These are phyloP conservation scores for Bocquillonia castaneifolia DNA, from an alignment of 441 rosid genomes.

Conservation along the genomic window DNA sequence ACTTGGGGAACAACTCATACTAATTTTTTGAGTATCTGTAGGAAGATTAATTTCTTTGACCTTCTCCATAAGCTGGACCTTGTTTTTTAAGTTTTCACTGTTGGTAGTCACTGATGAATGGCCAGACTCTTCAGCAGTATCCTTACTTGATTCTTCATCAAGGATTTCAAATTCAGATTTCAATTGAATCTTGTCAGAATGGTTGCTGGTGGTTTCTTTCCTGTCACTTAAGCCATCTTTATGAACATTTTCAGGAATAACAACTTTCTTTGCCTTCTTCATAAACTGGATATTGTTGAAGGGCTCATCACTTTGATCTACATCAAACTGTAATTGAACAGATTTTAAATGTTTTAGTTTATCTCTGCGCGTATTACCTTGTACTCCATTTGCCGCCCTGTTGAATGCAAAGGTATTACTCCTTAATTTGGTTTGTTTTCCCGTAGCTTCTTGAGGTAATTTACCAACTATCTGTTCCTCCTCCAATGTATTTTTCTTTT, in stretches of 20 bases:
- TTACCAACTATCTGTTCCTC: constrained; percentile 28
- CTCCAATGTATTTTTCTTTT: constrained; percentile 35
- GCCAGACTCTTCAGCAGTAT: constrained; percentile 57
- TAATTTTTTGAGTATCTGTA: constrained; percentile 18
- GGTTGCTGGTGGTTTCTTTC: constrained; percentile 28
- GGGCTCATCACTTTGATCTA: constrained; percentile 31
- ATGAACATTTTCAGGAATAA: constrained; percentile 25
- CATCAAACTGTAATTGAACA: constrained; percentile 49
- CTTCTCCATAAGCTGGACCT: constrained; percentile 36
- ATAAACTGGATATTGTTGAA: constrained; percentile 20
- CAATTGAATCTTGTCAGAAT: constrained; percentile 29
- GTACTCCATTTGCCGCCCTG: constrained; percentile 41
- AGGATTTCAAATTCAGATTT: constrained; percentile 42
- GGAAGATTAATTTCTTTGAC: constrained; percentile 28
- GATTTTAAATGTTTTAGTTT: constrained; percentile 58
- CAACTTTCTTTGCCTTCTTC: constrained; percentile 27
- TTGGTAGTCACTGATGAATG: constrained; percentile 54
- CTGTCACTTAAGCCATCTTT: constrained; percentile 22
- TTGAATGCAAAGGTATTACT: constrained; percentile 49
- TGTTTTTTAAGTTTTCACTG: constrained; percentile 52
- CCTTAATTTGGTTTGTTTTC: constrained; percentile 42
- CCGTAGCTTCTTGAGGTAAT: constrained; percentile 38
- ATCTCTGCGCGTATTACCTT: constrained; percentile 35
- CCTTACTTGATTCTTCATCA: constrained; percentile 60
- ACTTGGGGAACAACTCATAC: constrained; percentile 15